A percentile compares a stretch with the other conserved stretches of the same genome.
phyloP scores from a whole-genome alignment of 192 early-diverging fungal genomes.

The Lobosporangium transversale region DNA sequence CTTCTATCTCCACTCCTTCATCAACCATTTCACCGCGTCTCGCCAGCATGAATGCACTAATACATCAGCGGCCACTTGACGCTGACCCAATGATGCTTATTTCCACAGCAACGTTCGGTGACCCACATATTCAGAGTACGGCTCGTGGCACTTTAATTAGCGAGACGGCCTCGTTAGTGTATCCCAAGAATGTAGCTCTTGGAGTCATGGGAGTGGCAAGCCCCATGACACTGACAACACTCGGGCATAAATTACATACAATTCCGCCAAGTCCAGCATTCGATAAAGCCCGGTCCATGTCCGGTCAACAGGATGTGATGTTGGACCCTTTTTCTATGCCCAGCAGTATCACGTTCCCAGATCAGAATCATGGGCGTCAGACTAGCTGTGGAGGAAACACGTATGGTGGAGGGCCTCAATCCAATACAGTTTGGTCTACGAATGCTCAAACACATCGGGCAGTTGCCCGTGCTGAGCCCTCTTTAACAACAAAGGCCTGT shows the following conservation, averaged over 20 bases:
- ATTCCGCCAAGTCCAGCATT: no score
- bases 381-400: not conserved
- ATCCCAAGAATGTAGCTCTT: no score
- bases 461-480: conserved; percentile 7
- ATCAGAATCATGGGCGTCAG: conserved; percentile 9
- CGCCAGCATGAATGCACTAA: not conserved
- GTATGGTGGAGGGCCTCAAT: not conserved
- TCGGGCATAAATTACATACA: conserved; percentile 3
- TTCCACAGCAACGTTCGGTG: conserved; percentile 13
- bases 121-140: not conserved
- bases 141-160: no score
- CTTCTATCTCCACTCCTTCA: no score
- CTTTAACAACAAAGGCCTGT: not conserved
- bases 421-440: conserved; percentile 34
- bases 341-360: conserved; percentile 41
- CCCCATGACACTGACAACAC: conserved; percentile 33
- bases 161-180: no score
- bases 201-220: no score
- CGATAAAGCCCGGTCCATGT: no score
- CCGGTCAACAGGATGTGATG: conserved; percentile 5
- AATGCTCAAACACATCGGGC: conserved; percentile 20
- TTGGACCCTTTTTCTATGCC: conserved; percentile 52
- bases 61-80: conserved; percentile 4
- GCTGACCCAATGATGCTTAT: conserved; percentile 34
- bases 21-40: not conserved